Percentiles rank a stretch among this genome's conserved stretches.
These are phyloP conservation scores for Pichia sp. DNA, from an alignment of 1,139 yeast species.

Conservation along the genomic window DNA sequence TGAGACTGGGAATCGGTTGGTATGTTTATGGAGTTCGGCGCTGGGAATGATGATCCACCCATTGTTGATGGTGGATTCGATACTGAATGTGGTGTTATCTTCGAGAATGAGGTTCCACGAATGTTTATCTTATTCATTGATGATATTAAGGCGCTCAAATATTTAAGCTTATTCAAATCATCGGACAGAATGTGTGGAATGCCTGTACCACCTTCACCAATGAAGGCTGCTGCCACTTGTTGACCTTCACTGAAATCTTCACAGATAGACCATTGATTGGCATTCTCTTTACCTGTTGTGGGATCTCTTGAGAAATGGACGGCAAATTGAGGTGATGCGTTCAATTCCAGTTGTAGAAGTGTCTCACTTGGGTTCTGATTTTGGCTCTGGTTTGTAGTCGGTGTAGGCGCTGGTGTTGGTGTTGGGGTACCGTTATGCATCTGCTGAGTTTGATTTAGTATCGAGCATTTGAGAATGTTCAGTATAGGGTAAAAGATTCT, in stretches of 20 bases:
- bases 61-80: conserved; percentile 4
- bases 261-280: conserved; percentile 75
- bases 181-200: conserved; percentile 42
- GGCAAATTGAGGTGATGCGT: conserved; percentile 65
- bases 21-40: no score
- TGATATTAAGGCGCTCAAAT: conserved; percentile 24
- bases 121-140: conserved; percentile 21
- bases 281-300: conserved; percentile 31
- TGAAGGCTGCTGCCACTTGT: conserved; percentile 62
- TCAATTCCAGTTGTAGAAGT: conserved; percentile 24
- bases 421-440: conserved; percentile 9
- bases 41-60: no score
- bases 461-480: conserved; percentile 39
- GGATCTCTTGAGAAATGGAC: conserved; percentile 56
- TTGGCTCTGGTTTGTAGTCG: not conserved
- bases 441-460: conserved; percentile 34
- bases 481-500: conserved; percentile 61
- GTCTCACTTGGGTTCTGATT: conserved; percentile 11
- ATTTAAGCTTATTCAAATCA: conserved; percentile 23
- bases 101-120: no score
- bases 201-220: conserved; percentile 44
- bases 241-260: conserved; percentile 80
- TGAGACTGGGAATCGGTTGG: no score
- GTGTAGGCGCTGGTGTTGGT: not conserved
- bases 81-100: no score